Conservation (phyloP, 768 basidiomycete species). For the Rhodotorula babjevae region DNA sequence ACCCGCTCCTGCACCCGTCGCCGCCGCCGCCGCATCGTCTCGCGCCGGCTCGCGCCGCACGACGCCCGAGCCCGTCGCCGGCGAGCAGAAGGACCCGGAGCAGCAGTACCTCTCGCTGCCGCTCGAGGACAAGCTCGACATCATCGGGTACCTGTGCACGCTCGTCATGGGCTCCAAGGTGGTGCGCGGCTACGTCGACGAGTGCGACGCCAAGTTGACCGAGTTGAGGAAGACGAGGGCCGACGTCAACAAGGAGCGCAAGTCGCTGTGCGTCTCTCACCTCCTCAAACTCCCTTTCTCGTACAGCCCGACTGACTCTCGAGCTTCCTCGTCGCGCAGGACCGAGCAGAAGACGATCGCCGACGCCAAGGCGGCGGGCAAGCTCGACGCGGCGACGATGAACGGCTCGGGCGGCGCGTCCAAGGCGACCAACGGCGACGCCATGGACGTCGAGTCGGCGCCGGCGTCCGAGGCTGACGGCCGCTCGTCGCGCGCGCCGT, state of each 20-base stretch:
- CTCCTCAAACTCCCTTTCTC: no score
- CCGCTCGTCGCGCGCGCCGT: background rate
- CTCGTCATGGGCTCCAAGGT: slow-evolving; percentile 83
- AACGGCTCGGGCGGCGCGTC: background rate
- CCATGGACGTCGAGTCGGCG: slow-evolving; percentile 11
- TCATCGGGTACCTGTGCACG: slow-evolving; percentile 83
- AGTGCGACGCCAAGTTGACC: slow-evolving; percentile 81
- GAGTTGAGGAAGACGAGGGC: slow-evolving; percentile 92
- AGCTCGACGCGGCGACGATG: background rate
- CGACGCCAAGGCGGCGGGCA: slow-evolving; percentile 37
- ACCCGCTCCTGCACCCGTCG: background rate
- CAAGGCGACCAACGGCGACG: background rate
- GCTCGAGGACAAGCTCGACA: slow-evolving; percentile 66
- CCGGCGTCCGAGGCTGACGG: background rate
- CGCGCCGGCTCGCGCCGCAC: background rate
- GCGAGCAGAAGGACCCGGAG: slow-evolving; percentile 45
- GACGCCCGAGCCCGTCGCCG: background rate
- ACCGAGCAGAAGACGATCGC: slow-evolving; percentile 45
- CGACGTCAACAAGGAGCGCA: slow-evolving; percentile 84
- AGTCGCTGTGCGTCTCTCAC: slow-evolving; percentile 65
- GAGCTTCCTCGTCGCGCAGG: slow-evolving; percentile 22
- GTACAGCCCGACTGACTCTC: background rate
- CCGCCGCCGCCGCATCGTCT: background rate
- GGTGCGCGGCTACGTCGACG: slow-evolving; percentile 82
- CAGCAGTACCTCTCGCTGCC: slow-evolving; percentile 36